Conservation (phyloP, 805 yeast species). For the Scheffersomyces spartinae region DNA sequence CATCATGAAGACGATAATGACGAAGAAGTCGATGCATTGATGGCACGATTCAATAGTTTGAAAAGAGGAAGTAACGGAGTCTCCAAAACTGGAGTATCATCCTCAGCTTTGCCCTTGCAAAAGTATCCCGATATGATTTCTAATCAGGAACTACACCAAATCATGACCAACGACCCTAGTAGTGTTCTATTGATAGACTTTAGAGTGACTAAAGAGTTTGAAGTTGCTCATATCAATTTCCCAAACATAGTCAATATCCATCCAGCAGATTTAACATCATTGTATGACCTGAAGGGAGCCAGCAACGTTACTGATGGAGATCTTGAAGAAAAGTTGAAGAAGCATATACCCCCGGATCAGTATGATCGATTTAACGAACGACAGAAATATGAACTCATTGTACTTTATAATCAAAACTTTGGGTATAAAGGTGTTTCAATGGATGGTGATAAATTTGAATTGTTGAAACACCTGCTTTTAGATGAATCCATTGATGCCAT, state of each 20-base stretch:
- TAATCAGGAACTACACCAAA: slow-evolving; percentile 10
- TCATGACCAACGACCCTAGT: slow-evolving; percentile 16
- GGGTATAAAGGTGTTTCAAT: slow-evolving; percentile 13
- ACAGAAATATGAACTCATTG: slow-evolving; percentile 46
- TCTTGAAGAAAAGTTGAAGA: slow-evolving; percentile 48
- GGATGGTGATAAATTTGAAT: slow-evolving; percentile 17
- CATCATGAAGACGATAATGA: too few relatives aligned
- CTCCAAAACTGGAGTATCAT: neutral
- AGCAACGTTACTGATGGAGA: slow-evolving; percentile 45
- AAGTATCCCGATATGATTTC: too few relatives aligned
- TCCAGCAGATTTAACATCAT: too few relatives aligned
- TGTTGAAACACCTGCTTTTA: slow-evolving; percentile 24
- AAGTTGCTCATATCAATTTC: slow-evolving; percentile 50
- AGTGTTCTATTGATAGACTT: slow-evolving; percentile 58
- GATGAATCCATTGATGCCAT: slow-evolving; percentile 22
- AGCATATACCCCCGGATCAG: slow-evolving; percentile 47
- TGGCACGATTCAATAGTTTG: slow-evolving; percentile 15
- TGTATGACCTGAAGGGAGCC: slow-evolving; percentile 35
- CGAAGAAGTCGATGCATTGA: slow-evolving; percentile 13
- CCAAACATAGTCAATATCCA: slow-evolving; percentile 61
- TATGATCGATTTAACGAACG: slow-evolving; percentile 41
- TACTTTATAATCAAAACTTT: slow-evolving; percentile 46
- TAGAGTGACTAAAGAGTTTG: slow-evolving; percentile 49
- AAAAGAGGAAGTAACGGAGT: too few relatives aligned
- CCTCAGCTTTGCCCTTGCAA: too few relatives aligned